Evolutionary conservation across 768 basidiomycete genomes (phyloP).

Genomic region (Lentinus tigrinus): DNA sequence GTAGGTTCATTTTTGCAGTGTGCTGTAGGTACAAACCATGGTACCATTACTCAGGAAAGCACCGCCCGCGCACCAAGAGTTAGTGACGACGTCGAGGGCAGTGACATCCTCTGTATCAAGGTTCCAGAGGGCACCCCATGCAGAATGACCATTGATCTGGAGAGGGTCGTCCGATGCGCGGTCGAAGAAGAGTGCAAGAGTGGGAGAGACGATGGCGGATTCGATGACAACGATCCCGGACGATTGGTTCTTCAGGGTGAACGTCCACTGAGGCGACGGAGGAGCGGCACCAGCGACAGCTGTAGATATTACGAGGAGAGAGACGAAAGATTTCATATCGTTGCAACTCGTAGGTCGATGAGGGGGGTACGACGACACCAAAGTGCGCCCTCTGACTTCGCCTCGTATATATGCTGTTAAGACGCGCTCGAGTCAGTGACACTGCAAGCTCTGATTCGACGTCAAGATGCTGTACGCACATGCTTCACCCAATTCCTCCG

Average conservation of each 20-base stretch:
- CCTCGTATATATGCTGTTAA: no score
- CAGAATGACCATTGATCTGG: slow-evolving; percentile 69
- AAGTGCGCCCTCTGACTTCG: no score
- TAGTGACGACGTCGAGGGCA: slow-evolving; percentile 65
- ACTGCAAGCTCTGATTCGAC: no score
- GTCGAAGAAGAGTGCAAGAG: slow-evolving; percentile 72
- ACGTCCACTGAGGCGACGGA: slow-evolving; percentile 13
- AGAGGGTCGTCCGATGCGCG: slow-evolving; percentile 85
- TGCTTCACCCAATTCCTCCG: no score
- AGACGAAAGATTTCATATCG: no score
- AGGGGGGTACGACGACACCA: no score
- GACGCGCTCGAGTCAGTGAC: no score
- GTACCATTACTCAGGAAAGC: slow-evolving; percentile 75
- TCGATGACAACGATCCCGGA: slow-evolving; percentile 83
- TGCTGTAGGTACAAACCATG: slow-evolving; percentile 37
- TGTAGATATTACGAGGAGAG: no score
- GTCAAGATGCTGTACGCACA: no score
- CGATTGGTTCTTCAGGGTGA: slow-evolving; percentile 49
- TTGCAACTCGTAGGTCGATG: no score
- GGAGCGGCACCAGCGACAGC: slow-evolving; percentile 1
- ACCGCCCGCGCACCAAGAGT: slow-evolving; percentile 86
- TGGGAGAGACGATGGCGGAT: slow-evolving; percentile 61
- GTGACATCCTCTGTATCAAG: slow-evolving; percentile 58
- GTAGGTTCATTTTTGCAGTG: no score
- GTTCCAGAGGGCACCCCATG: slow-evolving; percentile 78